Evolutionary conservation across 2,329 filamentous ascomycete genomes (phyloP).

Genomic region (Chaetomium sp.): DNA sequence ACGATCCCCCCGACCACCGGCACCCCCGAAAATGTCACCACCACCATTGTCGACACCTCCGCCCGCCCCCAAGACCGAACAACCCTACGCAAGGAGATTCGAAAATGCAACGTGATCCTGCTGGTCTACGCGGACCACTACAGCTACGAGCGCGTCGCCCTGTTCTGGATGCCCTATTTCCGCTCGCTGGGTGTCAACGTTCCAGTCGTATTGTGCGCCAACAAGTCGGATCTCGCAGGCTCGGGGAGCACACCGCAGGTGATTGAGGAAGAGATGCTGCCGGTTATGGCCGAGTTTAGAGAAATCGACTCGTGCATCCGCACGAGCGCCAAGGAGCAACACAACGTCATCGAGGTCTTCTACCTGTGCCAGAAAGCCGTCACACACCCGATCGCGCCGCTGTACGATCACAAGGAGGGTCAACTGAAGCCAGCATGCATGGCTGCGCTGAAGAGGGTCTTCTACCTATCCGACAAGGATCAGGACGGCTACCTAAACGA

Average conservation of each 20-base stretch:
- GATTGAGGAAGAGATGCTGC: slow-evolving; percentile 95
- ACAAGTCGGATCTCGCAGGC: slow-evolving; percentile 87
- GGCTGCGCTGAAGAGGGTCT: slow-evolving; percentile 83
- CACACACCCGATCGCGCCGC: slow-evolving; percentile 91
- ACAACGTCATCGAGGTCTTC: slow-evolving; percentile 94
- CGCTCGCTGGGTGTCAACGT: slow-evolving; percentile 98
- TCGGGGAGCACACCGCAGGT: slow-evolving; percentile 79
- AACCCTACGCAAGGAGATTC: slow-evolving; percentile 87
- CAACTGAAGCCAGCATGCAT: slow-evolving; percentile 86
- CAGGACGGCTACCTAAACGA: slow-evolving; percentile 93
- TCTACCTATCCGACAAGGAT: slow-evolving; percentile 95
- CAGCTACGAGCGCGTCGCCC: slow-evolving; percentile 93
- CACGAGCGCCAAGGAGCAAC: slow-evolving; percentile 86
- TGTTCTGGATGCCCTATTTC: slow-evolving; percentile 99
- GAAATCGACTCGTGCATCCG: slow-evolving; percentile 98
- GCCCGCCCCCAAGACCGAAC: slow-evolving; percentile 91
- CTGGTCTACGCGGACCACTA: slow-evolving; percentile 98
- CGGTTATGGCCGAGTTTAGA: slow-evolving; percentile 97
- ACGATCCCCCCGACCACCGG: slow-evolving; percentile 91
- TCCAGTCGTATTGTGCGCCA: slow-evolving; percentile 92
- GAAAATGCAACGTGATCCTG: slow-evolving; percentile 95
- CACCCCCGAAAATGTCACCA: slow-evolving; percentile 94
- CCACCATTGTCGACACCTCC: slow-evolving; percentile 96
- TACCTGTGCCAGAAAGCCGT: slow-evolving; percentile 98
- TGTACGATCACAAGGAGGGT: slow-evolving; percentile 94